phyloP scores from a whole-genome alignment of 768 basidiomycete genomes.

The Macrolepiota albuminosa region DNA sequence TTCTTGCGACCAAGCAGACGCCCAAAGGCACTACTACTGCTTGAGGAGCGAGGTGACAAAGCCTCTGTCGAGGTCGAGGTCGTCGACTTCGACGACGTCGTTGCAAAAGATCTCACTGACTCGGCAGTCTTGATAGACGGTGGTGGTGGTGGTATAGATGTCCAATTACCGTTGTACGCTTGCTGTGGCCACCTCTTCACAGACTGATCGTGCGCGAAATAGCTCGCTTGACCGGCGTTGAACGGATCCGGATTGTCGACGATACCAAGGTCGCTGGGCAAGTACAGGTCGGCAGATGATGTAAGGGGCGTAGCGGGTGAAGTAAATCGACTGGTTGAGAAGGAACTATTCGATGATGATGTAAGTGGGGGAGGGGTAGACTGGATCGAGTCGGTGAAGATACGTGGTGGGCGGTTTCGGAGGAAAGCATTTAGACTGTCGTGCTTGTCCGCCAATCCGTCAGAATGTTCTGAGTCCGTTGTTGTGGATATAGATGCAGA shows the following conservation, averaged over 20 bases:
- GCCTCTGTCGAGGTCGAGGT: conserved; percentile 2
- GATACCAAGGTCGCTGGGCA: conserved; percentile 26
- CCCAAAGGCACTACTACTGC: conserved; percentile 16
- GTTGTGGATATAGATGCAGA: conserved; percentile 9
- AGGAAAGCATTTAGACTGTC: conserved; percentile 8
- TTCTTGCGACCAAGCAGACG: conserved; percentile 21
- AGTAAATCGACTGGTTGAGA: conserved; percentile 21
- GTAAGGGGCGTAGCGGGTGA: conserved; percentile 27
- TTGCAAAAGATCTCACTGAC: neutral
- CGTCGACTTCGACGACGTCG: neutral
- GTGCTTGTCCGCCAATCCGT: conserved; percentile 5
- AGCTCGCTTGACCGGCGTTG: conserved; percentile 6
- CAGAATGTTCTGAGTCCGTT: conserved; percentile 16
- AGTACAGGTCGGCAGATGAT: conserved; percentile 17
- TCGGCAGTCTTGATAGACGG: neutral
- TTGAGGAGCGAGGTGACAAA: conserved; percentile 10
- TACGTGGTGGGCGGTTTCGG: conserved; percentile 21
- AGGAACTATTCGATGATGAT: conserved; percentile 37
- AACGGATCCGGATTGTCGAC: conserved; percentile 19
- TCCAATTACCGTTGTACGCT: conserved; percentile 19
- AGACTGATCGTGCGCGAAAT: conserved; percentile 11
- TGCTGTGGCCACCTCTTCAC: conserved; percentile 25
- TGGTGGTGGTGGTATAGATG: neutral
- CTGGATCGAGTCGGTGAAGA: conserved; percentile 15
- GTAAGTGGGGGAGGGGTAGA: conserved; percentile 35